Evolutionary conservation across 2,329 filamentous ascomycete species (phyloP), one percentile per base, ranked within the genome.

Genomic region (Diaporthe citrichinensis): DNA sequence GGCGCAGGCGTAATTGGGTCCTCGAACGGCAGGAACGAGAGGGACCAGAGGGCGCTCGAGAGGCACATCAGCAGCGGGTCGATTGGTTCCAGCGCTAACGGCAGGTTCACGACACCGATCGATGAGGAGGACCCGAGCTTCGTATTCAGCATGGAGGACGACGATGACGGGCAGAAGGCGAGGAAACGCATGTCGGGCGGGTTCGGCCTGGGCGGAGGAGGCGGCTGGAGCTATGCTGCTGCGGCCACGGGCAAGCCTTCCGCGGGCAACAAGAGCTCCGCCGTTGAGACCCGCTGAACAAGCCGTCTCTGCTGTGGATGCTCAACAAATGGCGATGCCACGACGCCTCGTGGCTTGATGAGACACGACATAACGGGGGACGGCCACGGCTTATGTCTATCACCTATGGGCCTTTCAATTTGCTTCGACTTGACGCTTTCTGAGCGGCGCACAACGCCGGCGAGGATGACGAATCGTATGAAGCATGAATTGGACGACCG

Each of bases 91-190:
- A 87, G 84, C 28, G 90, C 87, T 53, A 76, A 76, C 28, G 90
- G 89, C 28, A 86, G 91, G 23, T 92, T 92, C 80, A 91, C 91
- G 2, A 92, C 90, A 0, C 91, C 91, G 4, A 92, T 93, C 77
- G 91, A 92, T 76, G 91, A 92, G 80, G 91, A 93, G 78, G 90
- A 92, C 73, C 86, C 89, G 5, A 88, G 90, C 36, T 92, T 92
- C 78, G 89, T 93, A 20, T 93, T 93, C 81, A 90, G 86, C 80
- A 92, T 93, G 91, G 91, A 93, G 78, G 90, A 91, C 73, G 90
- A 90, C 36, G 89, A 90, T 31, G 90, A 91, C 44, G 84, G 86
- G 57, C 46, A 73, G 53, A 69, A 68, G 61, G 84, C 86, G 14
- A 83, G 87, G 71, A 90, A 90, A 82, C 87, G 88, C 73, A 84